These are phyloP conservation scores for Chrysoporthe deuterocubensis DNA, from an alignment of 2,329 filamentous ascomycete genomes.

Conservation along the genomic window DNA sequence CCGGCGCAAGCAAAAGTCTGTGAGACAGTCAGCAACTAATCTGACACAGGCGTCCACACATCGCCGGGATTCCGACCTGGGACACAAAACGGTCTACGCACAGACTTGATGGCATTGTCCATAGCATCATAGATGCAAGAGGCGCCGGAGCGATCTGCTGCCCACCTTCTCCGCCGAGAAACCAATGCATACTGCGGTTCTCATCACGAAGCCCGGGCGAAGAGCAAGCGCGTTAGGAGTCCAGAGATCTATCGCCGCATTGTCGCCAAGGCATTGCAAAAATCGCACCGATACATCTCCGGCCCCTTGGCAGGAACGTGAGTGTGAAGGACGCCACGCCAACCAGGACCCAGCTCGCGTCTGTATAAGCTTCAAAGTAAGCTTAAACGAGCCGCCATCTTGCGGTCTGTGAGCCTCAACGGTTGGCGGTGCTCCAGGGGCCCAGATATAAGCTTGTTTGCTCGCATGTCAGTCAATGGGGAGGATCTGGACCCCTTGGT, in stretches of 20 bases:
- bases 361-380: constrained; percentile 2
- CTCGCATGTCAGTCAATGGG: background rate
- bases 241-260: no score
- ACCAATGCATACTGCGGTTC: no score
- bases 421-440: background rate
- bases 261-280: no score
- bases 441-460: constrained; percentile 3
- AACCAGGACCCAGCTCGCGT: background rate
- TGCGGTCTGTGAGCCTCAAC: background rate
- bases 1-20: background rate
- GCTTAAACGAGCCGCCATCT: background rate
- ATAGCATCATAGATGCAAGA: background rate
- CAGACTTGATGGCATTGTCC: background rate
- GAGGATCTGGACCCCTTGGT: background rate
- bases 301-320: no score
- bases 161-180: background rate
- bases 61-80: background rate
- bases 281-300: no score
- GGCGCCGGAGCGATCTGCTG: background rate
- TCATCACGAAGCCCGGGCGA: no score
- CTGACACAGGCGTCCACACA: background rate
- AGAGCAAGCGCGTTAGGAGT: no score
- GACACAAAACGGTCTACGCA: background rate
- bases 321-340: background rate
- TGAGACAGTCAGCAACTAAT: background rate